These are phyloP conservation scores for Amphichorda felina DNA, from an alignment of 2,329 filamentous ascomycete genomes.

Conservation along the genomic window DNA sequence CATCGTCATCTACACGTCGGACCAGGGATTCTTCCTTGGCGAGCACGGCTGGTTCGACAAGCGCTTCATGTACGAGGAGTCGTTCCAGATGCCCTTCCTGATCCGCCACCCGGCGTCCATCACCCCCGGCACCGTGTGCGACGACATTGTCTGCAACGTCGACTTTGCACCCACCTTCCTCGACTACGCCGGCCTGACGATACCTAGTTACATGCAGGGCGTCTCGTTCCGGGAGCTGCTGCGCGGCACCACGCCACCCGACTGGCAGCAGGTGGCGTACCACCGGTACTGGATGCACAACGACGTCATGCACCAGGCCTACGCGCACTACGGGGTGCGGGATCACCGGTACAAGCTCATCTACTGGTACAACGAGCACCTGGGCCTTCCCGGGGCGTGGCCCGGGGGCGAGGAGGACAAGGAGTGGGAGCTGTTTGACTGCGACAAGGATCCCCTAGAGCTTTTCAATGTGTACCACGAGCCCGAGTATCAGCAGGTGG, in stretches of 20 bases:
- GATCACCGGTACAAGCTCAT: conserved; percentile 42
- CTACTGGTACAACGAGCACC: conserved; percentile 41
- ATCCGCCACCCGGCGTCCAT: conserved; percentile 32
- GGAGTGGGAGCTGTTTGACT: conserved; percentile 44
- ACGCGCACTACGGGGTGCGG: conserved; percentile 39
- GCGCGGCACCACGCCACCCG: conserved; percentile 19
- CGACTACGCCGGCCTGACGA: conserved; percentile 25
- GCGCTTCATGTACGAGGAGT: conserved; percentile 45
- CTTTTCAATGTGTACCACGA: conserved; percentile 33
- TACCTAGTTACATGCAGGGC: conserved; percentile 40
- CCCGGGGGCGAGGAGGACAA: conserved; percentile 25
- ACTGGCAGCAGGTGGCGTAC: conserved; percentile 40
- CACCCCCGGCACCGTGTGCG: conserved; percentile 20
- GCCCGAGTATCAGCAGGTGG: conserved; percentile 20
- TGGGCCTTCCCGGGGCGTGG: conserved; percentile 30
- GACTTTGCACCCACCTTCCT: conserved; percentile 40
- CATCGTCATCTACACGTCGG: conserved; percentile 39
- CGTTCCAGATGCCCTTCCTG: conserved; percentile 43
- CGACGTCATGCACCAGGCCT: conserved; percentile 34
- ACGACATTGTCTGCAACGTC: conserved; percentile 40
- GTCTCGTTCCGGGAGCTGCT: conserved; percentile 27
- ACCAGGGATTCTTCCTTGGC: conserved; percentile 44
- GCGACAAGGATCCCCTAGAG: conserved; percentile 34
- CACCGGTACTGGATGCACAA: conserved; percentile 46
- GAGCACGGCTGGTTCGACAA: conserved; percentile 48